phyloP scores from a whole-genome alignment of 2,329 filamentous ascomycete species.

The Hypoxylon sp. region DNA sequence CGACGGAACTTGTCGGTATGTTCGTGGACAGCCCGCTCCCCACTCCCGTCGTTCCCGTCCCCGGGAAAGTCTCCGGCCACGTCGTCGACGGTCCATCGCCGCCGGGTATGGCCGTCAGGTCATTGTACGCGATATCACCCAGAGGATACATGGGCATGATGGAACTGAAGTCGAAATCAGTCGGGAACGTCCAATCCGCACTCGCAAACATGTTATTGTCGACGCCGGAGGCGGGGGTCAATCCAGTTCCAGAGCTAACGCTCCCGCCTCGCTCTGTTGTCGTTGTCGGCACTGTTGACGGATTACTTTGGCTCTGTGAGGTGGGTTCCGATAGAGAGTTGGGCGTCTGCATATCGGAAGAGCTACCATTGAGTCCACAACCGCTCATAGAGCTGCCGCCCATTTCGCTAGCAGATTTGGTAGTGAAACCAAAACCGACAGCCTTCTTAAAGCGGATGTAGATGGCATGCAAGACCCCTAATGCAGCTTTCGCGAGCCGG shows the following conservation, averaged over 20 bases:
- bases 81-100: conserved; percentile 48
- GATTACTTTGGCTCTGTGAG: conserved; percentile 28
- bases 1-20: conserved; percentile 12
- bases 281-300: conserved; percentile 36
- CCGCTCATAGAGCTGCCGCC: conserved; percentile 30
- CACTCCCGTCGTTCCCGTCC: conserved; percentile 21
- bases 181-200: conserved; percentile 60
- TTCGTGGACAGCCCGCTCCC: conserved; percentile 28
- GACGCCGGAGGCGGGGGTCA: conserved; percentile 44
- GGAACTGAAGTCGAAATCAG: conserved; percentile 64
- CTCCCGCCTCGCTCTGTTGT: conserved; percentile 44
- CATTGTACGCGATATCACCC: conserved; percentile 70
- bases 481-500: conserved; percentile 67
- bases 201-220: conserved; percentile 43
- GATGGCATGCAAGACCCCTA: conserved; percentile 70
- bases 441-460: conserved; percentile 68
- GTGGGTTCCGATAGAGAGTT: conserved; percentile 31
- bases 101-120: conserved; percentile 62
- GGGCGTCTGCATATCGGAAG: conserved; percentile 41
- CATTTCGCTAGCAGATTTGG: conserved; percentile 26
- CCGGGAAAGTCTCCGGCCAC: conserved; percentile 44
- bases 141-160: conserved; percentile 71
- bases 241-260: conserved; percentile 43
- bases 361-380: conserved; percentile 20
- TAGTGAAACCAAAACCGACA: conserved; percentile 57